These are phyloP conservation scores for Russula vinacea DNA, from an alignment of 768 basidiomycete genomes.

Conservation along the genomic window DNA sequence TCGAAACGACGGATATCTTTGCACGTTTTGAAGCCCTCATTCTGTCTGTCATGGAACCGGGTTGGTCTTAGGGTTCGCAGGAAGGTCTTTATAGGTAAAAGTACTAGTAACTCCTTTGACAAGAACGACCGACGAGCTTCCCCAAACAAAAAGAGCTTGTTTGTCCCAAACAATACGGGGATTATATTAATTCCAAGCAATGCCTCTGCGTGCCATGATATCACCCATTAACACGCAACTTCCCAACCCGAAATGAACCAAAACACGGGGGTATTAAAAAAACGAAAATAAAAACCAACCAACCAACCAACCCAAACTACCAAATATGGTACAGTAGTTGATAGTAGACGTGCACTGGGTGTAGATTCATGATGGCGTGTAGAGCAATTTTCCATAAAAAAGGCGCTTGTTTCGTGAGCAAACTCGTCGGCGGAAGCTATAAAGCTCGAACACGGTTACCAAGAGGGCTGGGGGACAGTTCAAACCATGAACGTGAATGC, in stretches of 20 bases:
- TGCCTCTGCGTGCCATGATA: not conserved
- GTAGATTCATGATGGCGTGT: slow-evolving; percentile 6
- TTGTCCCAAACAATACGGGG: not conserved
- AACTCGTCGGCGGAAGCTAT: not conserved
- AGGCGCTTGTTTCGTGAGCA: not conserved
- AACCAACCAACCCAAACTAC: not conserved
- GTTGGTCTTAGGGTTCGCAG: not conserved
- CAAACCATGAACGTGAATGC: slow-evolving; percentile 24
- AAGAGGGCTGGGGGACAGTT: not conserved
- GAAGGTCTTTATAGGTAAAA: not conserved
- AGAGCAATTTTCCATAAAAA: not conserved
- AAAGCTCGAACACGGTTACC: not conserved
- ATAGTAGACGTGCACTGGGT: not conserved
- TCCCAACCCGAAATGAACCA: not conserved
- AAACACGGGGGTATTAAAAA: not conserved
- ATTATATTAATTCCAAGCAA: not conserved
- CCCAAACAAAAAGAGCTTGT: too few relatives aligned
- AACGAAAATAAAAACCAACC: not conserved
- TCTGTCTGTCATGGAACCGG: not conserved
- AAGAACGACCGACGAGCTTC: too few relatives aligned
- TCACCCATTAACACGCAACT: not conserved
- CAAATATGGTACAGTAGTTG: slow-evolving; percentile 4
- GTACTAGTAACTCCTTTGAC: too few relatives aligned
- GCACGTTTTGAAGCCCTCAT: not conserved
- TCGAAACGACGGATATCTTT: not conserved